phyloP scores from a whole-genome alignment of 2,329 filamentous ascomycete genomes.

The Beauveria medogensis region DNA sequence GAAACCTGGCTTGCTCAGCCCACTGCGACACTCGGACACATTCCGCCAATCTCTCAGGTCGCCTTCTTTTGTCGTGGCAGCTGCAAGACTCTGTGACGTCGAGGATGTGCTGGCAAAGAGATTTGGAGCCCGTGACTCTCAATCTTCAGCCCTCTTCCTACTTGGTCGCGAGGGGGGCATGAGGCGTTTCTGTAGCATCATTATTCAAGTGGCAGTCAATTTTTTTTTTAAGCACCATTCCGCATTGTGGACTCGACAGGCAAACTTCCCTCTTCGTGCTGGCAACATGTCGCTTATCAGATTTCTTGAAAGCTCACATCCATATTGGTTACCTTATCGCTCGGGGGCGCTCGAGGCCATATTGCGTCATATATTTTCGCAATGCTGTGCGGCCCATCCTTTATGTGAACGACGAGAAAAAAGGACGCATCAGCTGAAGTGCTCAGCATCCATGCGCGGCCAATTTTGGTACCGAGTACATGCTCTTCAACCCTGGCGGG shows the following conservation, averaged over 20 bases:
- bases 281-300: not conserved
- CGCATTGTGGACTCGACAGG: not conserved
- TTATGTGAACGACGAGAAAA: not conserved
- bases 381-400: not conserved
- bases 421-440: not conserved
- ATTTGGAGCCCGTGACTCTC: not conserved
- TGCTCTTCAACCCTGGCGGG: not conserved
- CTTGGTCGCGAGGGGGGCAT: not conserved
- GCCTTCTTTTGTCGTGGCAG: not conserved
- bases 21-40: not conserved
- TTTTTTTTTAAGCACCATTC: no score
- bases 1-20: not conserved
- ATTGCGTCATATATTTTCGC: not conserved
- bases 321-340: not conserved
- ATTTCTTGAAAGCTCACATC: no score
- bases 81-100: conserved; percentile 7
- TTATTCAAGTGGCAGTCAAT: not conserved
- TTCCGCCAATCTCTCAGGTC: not conserved
- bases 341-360: not conserved
- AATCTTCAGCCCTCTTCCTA: not conserved
- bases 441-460: not conserved
- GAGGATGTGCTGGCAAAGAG: not conserved
- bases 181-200: not conserved
- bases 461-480: not conserved
- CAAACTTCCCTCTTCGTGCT: not conserved